Base-by-base conservation (phyloP, 78 protist species). In the Polysphondylium violaceum region DNA sequence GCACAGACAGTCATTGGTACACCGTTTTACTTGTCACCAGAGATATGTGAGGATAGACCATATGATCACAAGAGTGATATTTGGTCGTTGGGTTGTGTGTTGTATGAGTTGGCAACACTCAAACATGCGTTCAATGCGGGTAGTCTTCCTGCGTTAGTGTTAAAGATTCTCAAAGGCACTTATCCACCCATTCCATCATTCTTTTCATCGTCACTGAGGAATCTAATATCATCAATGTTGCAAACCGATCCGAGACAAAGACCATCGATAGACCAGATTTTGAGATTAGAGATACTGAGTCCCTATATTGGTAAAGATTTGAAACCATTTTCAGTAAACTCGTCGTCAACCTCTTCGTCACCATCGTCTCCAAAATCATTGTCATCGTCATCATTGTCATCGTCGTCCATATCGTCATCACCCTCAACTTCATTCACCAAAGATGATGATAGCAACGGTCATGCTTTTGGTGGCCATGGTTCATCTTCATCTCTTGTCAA, bases 21-120 rank as follows among this genome's bases (percentile, higher is more conserved):
- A 29, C 99, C 99, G 1, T 97, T 92, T 92, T 97, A 97, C 78
- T 51, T 98, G 25, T 81, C 95, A 2, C 99, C 99, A 0, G 99
- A 97, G 63, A 86, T 96, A 29, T 95, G 96, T 92, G 92, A 97
- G 40, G 74, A 76, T 41, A 93, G 94, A 73, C 92, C 97, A 21
- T 96, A 96, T 64, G 88, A 86, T 59, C 65, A 63, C 61, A 93
- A 94, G 61, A 47, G 73, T 8, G 98, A 97, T 89, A 81, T 97
- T 21, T 97, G 98, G 98, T 53, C 95, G 29, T 59, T 96, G 4
- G 97, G 97, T 31, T 76, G 92, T 72, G 85, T 72, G 0, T 38
- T 87, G 1, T 87, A 97, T 64, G 99, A 98, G 79, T 11, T 98
- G 79, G 51, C 93, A 41, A 89, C 97, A 11, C 75, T 98, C 31